These are phyloP conservation scores for Camellia oleifera DNA, from an alignment of 179 eudicot species.

Conservation along the genomic window DNA sequence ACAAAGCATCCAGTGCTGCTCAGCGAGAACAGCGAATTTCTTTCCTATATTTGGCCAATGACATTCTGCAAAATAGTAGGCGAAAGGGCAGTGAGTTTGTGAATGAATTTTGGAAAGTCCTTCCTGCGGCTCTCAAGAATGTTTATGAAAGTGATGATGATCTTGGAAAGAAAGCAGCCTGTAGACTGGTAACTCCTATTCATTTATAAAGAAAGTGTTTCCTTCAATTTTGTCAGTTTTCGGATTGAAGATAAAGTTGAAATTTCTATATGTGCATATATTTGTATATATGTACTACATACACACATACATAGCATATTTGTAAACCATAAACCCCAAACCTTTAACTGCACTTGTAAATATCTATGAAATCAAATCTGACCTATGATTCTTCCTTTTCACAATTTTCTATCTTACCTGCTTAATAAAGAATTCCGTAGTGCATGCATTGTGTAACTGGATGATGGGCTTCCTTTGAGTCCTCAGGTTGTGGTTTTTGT, in stretches of 20 bases:
- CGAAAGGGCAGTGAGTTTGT: conserved; percentile 92
- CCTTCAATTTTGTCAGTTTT: not conserved
- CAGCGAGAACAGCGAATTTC: conserved; percentile 68
- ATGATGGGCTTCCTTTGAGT: too few relatives aligned
- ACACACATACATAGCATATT: not conserved
- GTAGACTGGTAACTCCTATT: conserved; percentile 69
- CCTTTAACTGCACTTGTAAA: not conserved
- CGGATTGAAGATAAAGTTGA: not conserved
- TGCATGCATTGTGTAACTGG: too few relatives aligned
- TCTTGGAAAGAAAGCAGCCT: conserved; percentile 68
- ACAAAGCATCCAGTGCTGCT: conserved; percentile 63
- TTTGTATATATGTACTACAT: not conserved
- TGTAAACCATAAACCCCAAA: not conserved
- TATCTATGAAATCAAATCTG: not conserved
- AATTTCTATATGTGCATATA: not conserved
- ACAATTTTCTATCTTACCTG: not conserved
- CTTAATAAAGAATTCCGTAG: not conserved
- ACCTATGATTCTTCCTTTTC: not conserved
- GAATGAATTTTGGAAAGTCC: conserved; percentile 96
- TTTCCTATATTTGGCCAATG: conserved; percentile 83
- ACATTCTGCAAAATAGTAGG: conserved; percentile 91
- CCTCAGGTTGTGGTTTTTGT: not conserved
- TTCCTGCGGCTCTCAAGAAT: conserved; percentile 77
- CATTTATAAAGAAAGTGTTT: not conserved
- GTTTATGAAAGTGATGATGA: conserved; percentile 66